A percentile compares a stretch with the other conserved stretches of the same genome.
Evolutionary conservation across 176 grass and related monocot genomes (phyloP).

Genomic region (Carex myosuroides): DNA sequence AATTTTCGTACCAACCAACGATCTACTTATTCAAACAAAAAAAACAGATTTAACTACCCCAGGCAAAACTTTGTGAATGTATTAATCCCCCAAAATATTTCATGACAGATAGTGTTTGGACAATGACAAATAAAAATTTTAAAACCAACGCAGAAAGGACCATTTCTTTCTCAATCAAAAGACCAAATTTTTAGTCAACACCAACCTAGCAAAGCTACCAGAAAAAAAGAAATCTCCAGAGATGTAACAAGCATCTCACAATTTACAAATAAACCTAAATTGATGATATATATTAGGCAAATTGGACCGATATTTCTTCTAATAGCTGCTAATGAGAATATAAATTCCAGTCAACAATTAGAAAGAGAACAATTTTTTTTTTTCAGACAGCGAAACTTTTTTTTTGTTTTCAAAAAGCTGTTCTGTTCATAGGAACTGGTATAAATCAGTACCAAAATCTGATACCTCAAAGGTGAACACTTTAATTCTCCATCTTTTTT

Average conservation of each 20-base stretch:
- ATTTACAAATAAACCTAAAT: neutral
- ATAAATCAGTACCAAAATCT: constrained; percentile 6
- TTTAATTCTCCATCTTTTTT: neutral
- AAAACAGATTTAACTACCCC: neutral
- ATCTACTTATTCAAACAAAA: neutral
- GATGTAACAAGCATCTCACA: constrained; percentile 8
- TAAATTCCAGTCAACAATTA: neutral
- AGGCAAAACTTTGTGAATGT: neutral
- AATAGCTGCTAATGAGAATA: neutral
- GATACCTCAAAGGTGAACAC: constrained; percentile 3
- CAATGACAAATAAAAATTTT: neutral
- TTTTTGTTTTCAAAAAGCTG: neutral
- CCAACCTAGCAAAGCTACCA: neutral
- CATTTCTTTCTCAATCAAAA: neutral
- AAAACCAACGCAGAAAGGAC: neutral
- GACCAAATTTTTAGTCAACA: neutral
- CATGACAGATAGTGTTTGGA: neutral
- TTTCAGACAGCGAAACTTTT: constrained; percentile 11
- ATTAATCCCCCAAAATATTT: neutral
- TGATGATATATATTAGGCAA: neutral
- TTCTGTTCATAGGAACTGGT: neutral
- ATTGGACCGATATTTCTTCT: neutral
- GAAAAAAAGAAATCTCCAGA: neutral
- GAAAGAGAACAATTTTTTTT: neutral
- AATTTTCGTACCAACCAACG: neutral